Base-by-base conservation (phyloP, 2,329 filamentous ascomycete genomes). In the Talaromyces sp. region DNA sequence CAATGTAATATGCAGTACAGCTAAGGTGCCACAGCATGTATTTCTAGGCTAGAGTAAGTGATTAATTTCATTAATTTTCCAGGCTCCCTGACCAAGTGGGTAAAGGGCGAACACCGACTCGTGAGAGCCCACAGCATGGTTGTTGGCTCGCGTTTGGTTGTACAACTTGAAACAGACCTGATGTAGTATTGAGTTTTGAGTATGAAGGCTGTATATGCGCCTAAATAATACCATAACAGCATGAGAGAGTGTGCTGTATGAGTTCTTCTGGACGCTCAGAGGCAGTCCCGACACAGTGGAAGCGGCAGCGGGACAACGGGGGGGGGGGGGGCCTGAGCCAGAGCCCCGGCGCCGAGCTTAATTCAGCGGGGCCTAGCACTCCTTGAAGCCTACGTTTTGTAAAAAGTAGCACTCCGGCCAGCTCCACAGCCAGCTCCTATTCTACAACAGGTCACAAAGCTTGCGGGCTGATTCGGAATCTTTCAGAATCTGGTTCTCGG, bases 11-110 rank as follows among this genome's bases (percentile, higher is more conserved):
- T 22, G 50, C 31, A 56, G 33, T 37, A 52, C 33, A 33, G 11
- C 17, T 49, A n/a, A n/a, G 49, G 25, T 10, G n/a, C 49, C 33
- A 31, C 33, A 33, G 27, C 15, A 50, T 50, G 47, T 17, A 50
- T 17, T 4, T 50, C 31, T 19, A 52, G 27, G 10, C 27, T 13
- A 22, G 22, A 22, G 22, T 22, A 49, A 49, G 45, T 54, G 33
- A 25, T 39, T 39, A 19, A 39, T 37, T 39, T 56, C 22, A 7
- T 37, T 37, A 25, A 56, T 13, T 39, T 37, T 17, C 33, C 49
- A 52, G 49, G 47, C 47, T 50, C 27, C 27, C 47, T 50, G 47
- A 17, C 47, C 47, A 52, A 52, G 49, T 56, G 52, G 50, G 50
- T 56, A 56, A 56, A 31, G 10, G 8, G 25, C 27, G 25, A 52